These are phyloP conservation scores for Linum usitatissimum DNA, from an alignment of 345 rosid species.

Conservation along the genomic window DNA sequence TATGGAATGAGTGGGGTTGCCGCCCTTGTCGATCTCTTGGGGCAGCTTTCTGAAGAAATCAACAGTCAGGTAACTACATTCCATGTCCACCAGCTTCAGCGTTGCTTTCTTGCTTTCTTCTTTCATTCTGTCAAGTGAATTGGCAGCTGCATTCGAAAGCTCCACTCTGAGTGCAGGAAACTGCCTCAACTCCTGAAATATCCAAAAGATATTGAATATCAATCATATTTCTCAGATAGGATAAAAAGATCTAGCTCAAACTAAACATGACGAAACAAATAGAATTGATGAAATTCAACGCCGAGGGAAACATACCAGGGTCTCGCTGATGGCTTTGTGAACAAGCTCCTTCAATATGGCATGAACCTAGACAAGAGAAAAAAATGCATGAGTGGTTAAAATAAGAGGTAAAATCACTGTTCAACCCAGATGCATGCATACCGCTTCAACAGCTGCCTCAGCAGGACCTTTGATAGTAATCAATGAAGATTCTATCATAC, in stretches of 20 bases:
- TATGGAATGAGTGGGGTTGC: slow-evolving; percentile 88
- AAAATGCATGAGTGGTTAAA: not conserved
- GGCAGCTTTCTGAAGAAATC: slow-evolving; percentile 98
- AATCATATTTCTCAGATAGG: too few species aligned
- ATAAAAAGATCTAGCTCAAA: too few species aligned
- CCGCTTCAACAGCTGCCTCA: slow-evolving; percentile 99
- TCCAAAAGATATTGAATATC: slow-evolving; percentile 1
- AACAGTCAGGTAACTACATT: slow-evolving; percentile 79
- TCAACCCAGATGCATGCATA: slow-evolving; percentile 22
- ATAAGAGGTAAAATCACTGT: not conserved
- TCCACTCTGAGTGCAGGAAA: slow-evolving; percentile 92
- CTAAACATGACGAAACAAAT: not conserved
- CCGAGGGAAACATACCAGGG: slow-evolving; percentile 43
- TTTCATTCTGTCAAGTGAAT: slow-evolving; percentile 86
- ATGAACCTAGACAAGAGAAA: slow-evolving; percentile 51
- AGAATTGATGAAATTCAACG: too few species aligned
- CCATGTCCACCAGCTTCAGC: slow-evolving; percentile 92
- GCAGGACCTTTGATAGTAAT: slow-evolving; percentile 94
- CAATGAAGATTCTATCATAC: slow-evolving; percentile 85
- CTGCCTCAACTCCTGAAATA: slow-evolving; percentile 80
- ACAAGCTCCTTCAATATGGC: slow-evolving; percentile 81
- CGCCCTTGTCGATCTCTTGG: slow-evolving; percentile 95
- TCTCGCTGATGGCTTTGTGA: slow-evolving; percentile 87
- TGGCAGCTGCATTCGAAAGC: slow-evolving; percentile 80
- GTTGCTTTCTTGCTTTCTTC: slow-evolving; percentile 85